These are phyloP conservation scores for Fremontodendron californicum DNA, from an alignment of 345 rosid genomes.

Conservation along the genomic window DNA sequence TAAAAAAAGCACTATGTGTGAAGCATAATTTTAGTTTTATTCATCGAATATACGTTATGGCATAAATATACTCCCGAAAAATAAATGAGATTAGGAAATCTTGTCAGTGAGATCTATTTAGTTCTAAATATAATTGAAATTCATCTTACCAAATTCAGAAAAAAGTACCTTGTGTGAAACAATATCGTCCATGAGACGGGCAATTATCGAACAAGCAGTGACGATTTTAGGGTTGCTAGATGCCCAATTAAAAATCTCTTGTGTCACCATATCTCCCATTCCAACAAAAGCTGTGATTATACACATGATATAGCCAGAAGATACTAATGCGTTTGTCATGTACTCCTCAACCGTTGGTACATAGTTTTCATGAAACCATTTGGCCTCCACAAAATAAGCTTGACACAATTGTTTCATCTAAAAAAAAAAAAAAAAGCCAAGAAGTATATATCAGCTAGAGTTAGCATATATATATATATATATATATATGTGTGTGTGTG, in stretches of 20 bases:
- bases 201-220: not conserved
- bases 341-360: constrained; percentile 30
- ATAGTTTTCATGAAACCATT: constrained; percentile 19
- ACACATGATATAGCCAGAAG: not conserved
- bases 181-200: constrained; percentile 26
- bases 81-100: too few relatives aligned
- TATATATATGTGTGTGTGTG: too few relatives aligned
- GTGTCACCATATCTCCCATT: constrained; percentile 15
- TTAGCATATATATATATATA: too few relatives aligned
- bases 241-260: constrained; percentile 26
- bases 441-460: too few relatives aligned
- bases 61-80: too few relatives aligned
- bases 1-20: too few relatives aligned
- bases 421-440: too few relatives aligned
- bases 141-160: not conserved
- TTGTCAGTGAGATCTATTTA: too few relatives aligned
- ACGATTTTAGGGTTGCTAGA: constrained; percentile 10
- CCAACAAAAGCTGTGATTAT: constrained; percentile 16
- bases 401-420: constrained; percentile 23
- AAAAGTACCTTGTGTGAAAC: constrained; percentile 14
- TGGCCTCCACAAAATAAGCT: constrained; percentile 22
- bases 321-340: constrained; percentile 7
- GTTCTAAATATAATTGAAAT: not conserved
- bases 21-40: too few relatives aligned
- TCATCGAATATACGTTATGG: too few relatives aligned